Evolutionary conservation across 2,329 filamentous ascomycete genomes (phyloP).

Genomic region (Neocucurbitaria cava): DNA sequence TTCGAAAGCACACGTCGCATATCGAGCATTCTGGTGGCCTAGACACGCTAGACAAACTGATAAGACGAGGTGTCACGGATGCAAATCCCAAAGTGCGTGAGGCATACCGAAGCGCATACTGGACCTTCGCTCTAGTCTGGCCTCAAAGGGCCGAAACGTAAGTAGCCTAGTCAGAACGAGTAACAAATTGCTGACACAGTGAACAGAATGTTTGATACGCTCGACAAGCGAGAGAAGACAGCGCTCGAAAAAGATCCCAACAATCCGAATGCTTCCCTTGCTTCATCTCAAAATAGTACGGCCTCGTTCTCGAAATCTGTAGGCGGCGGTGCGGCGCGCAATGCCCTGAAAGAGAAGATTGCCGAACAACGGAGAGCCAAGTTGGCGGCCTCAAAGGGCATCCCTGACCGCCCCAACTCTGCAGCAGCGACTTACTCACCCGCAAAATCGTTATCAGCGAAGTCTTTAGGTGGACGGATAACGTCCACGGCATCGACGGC

Average conservation of each 20-base stretch:
- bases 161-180: conserved; percentile 43
- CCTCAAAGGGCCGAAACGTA: conserved; percentile 76
- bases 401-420: conserved; percentile 63
- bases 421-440: conserved; percentile 62
- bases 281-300: conserved; percentile 58
- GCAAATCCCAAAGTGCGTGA: conserved; percentile 90
- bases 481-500: conserved; percentile 38
- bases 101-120: conserved; percentile 83
- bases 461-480: conserved; percentile 38
- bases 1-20: conserved; percentile 81
- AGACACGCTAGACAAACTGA: conserved; percentile 83
- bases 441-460: conserved; percentile 48
- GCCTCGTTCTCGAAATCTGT: conserved; percentile 53
- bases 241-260: conserved; percentile 82
- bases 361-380: conserved; percentile 75
- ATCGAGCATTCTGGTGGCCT: conserved; percentile 86
- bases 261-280: conserved; percentile 72
- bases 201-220: conserved; percentile 73
- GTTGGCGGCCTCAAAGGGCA: conserved; percentile 49
- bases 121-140: conserved; percentile 82
- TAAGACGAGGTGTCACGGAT: conserved; percentile 88
- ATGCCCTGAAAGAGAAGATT: conserved; percentile 81
- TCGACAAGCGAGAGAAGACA: conserved; percentile 80
- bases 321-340: conserved; percentile 56
- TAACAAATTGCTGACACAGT: conserved; percentile 23